phyloP scores from a whole-genome alignment of 2,329 filamentous ascomycete genomes.

The Pleomassaria siparia region DNA sequence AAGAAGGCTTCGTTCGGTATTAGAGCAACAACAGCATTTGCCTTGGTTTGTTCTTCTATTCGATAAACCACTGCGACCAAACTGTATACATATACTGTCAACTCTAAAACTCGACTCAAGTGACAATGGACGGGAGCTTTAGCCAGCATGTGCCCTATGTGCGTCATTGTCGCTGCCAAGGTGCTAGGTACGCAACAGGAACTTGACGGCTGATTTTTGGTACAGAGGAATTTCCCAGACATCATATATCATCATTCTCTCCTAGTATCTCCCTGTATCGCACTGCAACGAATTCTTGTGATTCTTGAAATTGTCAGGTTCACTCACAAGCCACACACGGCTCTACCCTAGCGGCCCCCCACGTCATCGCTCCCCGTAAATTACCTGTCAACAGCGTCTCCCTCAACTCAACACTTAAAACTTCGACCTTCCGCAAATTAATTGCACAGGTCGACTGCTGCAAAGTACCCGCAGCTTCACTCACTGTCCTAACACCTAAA shows the following conservation, averaged over 20 bases:
- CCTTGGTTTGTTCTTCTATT: neutral
- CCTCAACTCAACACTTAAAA: neutral
- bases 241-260: neutral
- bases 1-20: neutral
- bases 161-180: constrained; percentile 11
- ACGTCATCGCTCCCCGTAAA: constrained; percentile 1
- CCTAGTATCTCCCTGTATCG: neutral
- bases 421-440: neutral
- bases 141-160: constrained; percentile 2
- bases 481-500: neutral
- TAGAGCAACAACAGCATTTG: neutral
- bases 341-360: neutral
- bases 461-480: neutral
- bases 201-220: constrained; percentile 1
- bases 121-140: neutral
- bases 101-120: neutral
- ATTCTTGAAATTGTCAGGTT: neutral
- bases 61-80: neutral
- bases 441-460: neutral
- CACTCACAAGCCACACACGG: neutral
- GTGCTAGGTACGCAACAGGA: constrained; percentile 8
- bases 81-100: neutral
- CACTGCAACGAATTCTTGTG: neutral
- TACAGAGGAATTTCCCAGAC: neutral
- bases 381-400: neutral